Evolutionary conservation across 257 asterid genomes (phyloP).

Genomic region (Gentiana dahurica): DNA sequence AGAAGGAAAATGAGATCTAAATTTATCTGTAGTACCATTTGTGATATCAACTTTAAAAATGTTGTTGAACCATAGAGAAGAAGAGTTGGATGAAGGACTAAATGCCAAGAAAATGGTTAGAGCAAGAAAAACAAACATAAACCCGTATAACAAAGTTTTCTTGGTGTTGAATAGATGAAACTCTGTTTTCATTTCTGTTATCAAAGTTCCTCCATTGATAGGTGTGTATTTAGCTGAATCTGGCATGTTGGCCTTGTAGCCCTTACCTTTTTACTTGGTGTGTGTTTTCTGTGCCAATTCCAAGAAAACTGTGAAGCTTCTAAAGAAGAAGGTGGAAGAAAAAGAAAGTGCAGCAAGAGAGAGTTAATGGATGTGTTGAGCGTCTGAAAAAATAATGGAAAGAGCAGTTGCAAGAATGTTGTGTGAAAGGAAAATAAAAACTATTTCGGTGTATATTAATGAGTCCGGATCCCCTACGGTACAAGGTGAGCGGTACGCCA

Average conservation of each 20-base stretch:
- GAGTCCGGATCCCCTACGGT: too few species aligned
- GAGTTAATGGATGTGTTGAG: too few species aligned
- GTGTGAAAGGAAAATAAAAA: neutral
- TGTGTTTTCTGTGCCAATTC: too few species aligned
- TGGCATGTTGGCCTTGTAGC: conserved; percentile 33
- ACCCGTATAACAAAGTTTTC: conserved; percentile 39
- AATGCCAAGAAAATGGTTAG: conserved; percentile 66
- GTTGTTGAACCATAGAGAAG: conserved; percentile 54
- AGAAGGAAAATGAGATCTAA: conserved; percentile 49
- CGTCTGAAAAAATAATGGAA: conserved; percentile 2
- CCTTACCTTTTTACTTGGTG: neutral
- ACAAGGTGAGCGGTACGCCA: too few species aligned
- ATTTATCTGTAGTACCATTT: neutral
- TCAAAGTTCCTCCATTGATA: conserved; percentile 35
- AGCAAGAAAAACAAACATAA: conserved; percentile 47
- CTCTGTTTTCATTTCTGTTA: conserved; percentile 52
- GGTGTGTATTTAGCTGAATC: conserved; percentile 50
- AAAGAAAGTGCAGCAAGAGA: neutral
- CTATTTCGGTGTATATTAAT: too few species aligned
- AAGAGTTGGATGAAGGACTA: conserved; percentile 54
- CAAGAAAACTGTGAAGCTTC: conserved; percentile 1
- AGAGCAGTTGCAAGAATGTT: neutral
- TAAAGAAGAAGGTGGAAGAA: neutral
- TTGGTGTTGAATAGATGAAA: conserved; percentile 31
- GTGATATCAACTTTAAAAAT: conserved; percentile 15